A percentile compares a stretch with the other conserved stretches of the same genome.
Conservation (phyloP, 495 filamentous ascomycete species). For the Cryomyces antarcticus region DNA sequence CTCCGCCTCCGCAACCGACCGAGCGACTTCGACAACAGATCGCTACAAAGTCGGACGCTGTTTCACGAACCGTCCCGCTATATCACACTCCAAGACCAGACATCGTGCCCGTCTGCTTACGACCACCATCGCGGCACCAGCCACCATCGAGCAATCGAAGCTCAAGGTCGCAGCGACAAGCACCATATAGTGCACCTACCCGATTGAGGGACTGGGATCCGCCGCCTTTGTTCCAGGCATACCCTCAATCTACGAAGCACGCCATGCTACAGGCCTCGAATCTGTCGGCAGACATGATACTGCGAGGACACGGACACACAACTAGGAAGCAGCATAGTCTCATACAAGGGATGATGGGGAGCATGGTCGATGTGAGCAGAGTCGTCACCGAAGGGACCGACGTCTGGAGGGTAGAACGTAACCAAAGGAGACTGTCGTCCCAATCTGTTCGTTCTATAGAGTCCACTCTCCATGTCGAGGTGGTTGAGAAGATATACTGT, state of each 20-base stretch:
- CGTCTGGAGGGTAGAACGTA: slow-evolving; percentile 2
- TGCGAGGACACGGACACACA: slow-evolving; percentile 34
- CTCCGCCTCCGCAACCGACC: slow-evolving; percentile 1
- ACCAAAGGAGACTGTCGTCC: slow-evolving; percentile 10
- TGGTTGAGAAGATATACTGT: slow-evolving; percentile 68
- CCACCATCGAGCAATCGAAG: not conserved
- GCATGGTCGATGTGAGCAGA: slow-evolving; percentile 15
- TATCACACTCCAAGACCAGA: not conserved
- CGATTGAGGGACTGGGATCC: slow-evolving; percentile 35
- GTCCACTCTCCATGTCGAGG: slow-evolving; percentile 44
- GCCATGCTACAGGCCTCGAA: slow-evolving; percentile 28
- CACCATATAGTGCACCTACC: not conserved
- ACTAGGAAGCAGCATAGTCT: slow-evolving; percentile 20
- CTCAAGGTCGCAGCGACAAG: not conserved
- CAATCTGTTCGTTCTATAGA: slow-evolving; percentile 21
- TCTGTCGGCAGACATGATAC: slow-evolving; percentile 35
- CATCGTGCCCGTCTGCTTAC: not conserved
- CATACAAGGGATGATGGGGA: slow-evolving; percentile 21
- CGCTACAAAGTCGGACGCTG: not conserved
- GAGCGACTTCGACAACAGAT: not conserved
- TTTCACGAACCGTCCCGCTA: not conserved
- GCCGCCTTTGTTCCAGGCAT: slow-evolving; percentile 78
- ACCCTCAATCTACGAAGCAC: slow-evolving; percentile 57
- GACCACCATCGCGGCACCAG: not conserved
- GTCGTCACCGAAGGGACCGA: slow-evolving; percentile 1